These are phyloP conservation scores for Heracleum sosnowskyi DNA, from an alignment of 129 eudicot genomes.

Conservation along the genomic window DNA sequence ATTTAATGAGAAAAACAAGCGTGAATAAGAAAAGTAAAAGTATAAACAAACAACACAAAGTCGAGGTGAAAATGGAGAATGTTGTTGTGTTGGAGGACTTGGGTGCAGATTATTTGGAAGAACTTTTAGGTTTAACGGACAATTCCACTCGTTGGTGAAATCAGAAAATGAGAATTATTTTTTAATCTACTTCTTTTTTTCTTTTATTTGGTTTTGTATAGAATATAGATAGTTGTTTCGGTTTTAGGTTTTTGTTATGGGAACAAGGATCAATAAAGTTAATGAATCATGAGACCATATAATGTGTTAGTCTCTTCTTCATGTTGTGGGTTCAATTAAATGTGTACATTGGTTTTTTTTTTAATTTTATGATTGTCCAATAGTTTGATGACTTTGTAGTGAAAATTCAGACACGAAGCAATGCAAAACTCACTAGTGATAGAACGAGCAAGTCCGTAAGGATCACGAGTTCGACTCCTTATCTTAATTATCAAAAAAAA, in stretches of 20 bases:
- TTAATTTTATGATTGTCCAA: not conserved
- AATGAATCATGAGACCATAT: not conserved
- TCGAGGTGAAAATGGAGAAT: not conserved
- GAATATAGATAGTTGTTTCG: not conserved
- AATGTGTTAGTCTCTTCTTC: not conserved
- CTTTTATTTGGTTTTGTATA: too few relatives aligned
- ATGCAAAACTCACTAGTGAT: not conserved
- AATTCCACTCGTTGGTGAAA: not conserved
- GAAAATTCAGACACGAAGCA: not conserved
- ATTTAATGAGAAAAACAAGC: not conserved
- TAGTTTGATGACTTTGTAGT: not conserved
- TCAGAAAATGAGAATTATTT: not conserved
- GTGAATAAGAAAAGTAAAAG: constrained; percentile 1
- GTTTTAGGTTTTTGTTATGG: not conserved
- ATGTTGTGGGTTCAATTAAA: not conserved
- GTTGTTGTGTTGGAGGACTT: constrained; percentile 9
- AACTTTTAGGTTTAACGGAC: constrained; percentile 8
- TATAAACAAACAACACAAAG: not conserved
- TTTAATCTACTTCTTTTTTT: not conserved
- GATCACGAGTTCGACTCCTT: too few relatives aligned
- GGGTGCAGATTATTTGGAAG: constrained; percentile 13
- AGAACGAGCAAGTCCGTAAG: too few relatives aligned
- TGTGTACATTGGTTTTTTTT: not conserved
- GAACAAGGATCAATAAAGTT: not conserved
- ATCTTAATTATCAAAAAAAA: too few relatives aligned